Evolutionary conservation across 2,329 filamentous ascomycete genomes (phyloP), one percentile per base, ranked within the genome.

Genomic region (Phialophora chinensis): DNA sequence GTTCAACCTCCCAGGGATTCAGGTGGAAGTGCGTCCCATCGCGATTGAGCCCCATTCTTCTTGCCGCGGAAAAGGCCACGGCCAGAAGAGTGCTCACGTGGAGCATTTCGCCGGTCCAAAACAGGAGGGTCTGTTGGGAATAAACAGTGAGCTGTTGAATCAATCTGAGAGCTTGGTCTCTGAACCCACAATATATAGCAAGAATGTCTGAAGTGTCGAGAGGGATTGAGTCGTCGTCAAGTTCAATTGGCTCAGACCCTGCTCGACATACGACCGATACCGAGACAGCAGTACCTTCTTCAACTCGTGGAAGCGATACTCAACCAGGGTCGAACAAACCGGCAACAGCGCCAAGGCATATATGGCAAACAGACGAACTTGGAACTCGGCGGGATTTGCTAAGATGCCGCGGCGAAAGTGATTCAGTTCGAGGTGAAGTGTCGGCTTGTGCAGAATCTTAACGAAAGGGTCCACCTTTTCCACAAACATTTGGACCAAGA

Each of bases 1-100:
- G 77, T 49, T 79, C 76, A 25, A 75, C 70, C n/a, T 78, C 75
- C 50, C 86, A 90, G 0, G 87, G 86, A 64, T 85, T 82, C 10
- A 85, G 73, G 1, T 76, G 75, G 66, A 84, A 83, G 29, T 77
- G 76, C 12, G 77, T 79, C 4, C 82, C 83, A 71, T 86, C 84
- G 17, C 83, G 80, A 66, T 77, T 75, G n/a, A 76, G 66, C 2
- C 75, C 75, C 67, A 75, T 71, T 8, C 70, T 64, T 31, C 71
- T 68, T 2, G 79, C 78, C 49, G 54, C 59, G n/a, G 62, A 25
- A 20, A 60, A 25, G 10, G 62, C 62, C 1, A 64, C 47, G 20
- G 55, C 54, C 12, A 64, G 27, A 10, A 64, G 55, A 57, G 54
- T 59, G 55, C 44, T 59, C 1, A 31, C 62, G 49, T 59, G 62